Evolutionary conservation across 805 yeast species (phyloP).

Genomic region (Spathaspora gorwiae): DNA sequence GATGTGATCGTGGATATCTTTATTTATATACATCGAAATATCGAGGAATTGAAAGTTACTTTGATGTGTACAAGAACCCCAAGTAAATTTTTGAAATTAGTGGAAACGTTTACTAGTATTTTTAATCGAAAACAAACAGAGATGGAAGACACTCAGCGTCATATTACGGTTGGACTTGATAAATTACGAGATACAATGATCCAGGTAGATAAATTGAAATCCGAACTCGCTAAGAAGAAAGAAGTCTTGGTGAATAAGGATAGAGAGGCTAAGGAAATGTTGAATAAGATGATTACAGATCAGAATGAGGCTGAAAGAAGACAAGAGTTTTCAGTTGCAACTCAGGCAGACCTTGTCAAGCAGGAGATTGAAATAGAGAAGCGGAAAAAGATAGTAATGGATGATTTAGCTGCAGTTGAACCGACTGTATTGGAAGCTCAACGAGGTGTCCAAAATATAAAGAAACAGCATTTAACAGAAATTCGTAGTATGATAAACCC

Average conservation of each 20-base stretch:
- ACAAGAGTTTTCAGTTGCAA: slow-evolving; percentile 76
- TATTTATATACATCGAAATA: slow-evolving; percentile 41
- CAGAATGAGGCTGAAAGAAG: slow-evolving; percentile 92
- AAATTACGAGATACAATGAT: slow-evolving; percentile 72
- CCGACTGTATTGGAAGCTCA: slow-evolving; percentile 85
- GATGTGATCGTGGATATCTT: slow-evolving; percentile 46
- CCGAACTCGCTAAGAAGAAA: slow-evolving; percentile 51
- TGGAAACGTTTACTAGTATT: slow-evolving; percentile 39
- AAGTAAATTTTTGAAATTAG: slow-evolving; percentile 49
- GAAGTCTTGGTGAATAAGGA: slow-evolving; percentile 51
- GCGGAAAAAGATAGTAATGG: slow-evolving; percentile 51
- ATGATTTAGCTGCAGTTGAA: slow-evolving; percentile 70
- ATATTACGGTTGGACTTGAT: slow-evolving; percentile 68
- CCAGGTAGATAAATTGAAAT: slow-evolving; percentile 58
- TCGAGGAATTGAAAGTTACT: slow-evolving; percentile 10
- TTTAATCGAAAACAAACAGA: slow-evolving; percentile 42
- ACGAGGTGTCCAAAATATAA: slow-evolving; percentile 84
- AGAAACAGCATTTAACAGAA: slow-evolving; percentile 88
- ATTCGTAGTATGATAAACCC: slow-evolving; percentile 86
- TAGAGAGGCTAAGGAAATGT: slow-evolving; percentile 62
- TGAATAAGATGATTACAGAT: slow-evolving; percentile 70
- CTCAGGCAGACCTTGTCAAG: slow-evolving; percentile 61
- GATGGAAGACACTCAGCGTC: slow-evolving; percentile 65
- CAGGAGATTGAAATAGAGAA: slow-evolving; percentile 60
- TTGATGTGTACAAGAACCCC: slow-evolving; percentile 37